Conservation (phyloP, 306 rosid species). For the Vigna angularis region DNA sequence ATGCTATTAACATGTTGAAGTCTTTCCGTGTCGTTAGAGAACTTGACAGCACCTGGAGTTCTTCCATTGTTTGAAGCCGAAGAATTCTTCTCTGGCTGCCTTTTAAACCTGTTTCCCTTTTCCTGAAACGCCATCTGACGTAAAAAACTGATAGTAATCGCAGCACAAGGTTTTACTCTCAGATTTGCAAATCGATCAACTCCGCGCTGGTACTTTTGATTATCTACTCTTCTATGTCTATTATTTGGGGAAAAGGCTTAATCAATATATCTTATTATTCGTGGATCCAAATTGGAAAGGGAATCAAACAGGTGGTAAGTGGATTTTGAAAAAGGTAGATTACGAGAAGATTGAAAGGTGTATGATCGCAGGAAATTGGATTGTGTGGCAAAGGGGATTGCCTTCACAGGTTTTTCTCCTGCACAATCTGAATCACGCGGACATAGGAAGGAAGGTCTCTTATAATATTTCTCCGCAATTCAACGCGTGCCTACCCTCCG, state of each 20-base stretch:
- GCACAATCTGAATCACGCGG: background rate
- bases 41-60: constrained; percentile 72
- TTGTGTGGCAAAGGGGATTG: background rate
- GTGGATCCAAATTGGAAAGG: background rate
- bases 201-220: background rate
- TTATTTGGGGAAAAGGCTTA: background rate
- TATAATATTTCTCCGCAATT: background rate
- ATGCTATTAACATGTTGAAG: constrained; percentile 89
- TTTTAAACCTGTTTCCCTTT: constrained; percentile 64
- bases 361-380: constrained; percentile 11
- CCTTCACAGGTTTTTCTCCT: constrained; percentile 6
- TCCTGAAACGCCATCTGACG: constrained; percentile 73
- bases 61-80: constrained; percentile 42
- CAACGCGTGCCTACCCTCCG: background rate
- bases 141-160: background rate
- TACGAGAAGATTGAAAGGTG: constrained; percentile 2
- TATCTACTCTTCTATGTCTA: background rate
- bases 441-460: background rate
- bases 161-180: constrained; percentile 15
- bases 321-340: too few relatives aligned
- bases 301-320: constrained; percentile 1
- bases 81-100: constrained; percentile 66
- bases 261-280: background rate
- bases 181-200: constrained; percentile 5
- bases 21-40: constrained; percentile 92